These are phyloP conservation scores for Penicillium silybi DNA, from an alignment of 495 filamentous ascomycete species.

Conservation along the genomic window DNA sequence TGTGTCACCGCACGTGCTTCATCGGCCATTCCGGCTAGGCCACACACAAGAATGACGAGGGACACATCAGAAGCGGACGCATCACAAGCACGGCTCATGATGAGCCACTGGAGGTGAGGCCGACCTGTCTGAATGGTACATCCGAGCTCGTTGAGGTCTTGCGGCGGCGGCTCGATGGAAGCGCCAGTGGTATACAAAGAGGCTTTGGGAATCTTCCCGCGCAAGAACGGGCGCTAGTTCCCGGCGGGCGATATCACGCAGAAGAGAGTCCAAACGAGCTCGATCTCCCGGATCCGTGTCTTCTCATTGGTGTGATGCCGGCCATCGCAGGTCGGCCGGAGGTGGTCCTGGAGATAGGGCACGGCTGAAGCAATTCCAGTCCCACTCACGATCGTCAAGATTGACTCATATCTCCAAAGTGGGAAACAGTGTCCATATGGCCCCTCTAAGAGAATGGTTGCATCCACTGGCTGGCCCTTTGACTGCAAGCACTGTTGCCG, in stretches of 20 bases:
- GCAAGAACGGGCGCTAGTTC: conserved; percentile 28
- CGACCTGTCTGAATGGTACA: conserved; percentile 27
- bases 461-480: conserved; percentile 8
- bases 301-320: conserved; percentile 2
- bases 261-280: conserved; percentile 42
- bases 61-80: conserved; percentile 20
- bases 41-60: conserved; percentile 47
- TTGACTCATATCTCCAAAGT: conserved; percentile 45
- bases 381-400: conserved; percentile 57
- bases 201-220: conserved; percentile 31
- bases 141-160: background rate
- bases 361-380: conserved; percentile 55
- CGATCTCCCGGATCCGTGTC: conserved; percentile 23
- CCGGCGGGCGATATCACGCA: conserved; percentile 25
- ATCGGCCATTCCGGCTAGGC: conserved; percentile 46
- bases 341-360: conserved; percentile 47
- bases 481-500: conserved; percentile 33
- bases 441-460: conserved; percentile 50
- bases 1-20: conserved; percentile 42
- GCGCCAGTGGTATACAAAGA: conserved; percentile 33
- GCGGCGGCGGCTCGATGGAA: background rate
- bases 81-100: conserved; percentile 28
- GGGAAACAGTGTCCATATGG: conserved; percentile 53
- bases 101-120: conserved; percentile 30
- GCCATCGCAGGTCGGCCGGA: conserved; percentile 17